Evolutionary conservation across 2,329 filamentous ascomycete species (phyloP).

Genomic region (Amylocarpus encephaloides): DNA sequence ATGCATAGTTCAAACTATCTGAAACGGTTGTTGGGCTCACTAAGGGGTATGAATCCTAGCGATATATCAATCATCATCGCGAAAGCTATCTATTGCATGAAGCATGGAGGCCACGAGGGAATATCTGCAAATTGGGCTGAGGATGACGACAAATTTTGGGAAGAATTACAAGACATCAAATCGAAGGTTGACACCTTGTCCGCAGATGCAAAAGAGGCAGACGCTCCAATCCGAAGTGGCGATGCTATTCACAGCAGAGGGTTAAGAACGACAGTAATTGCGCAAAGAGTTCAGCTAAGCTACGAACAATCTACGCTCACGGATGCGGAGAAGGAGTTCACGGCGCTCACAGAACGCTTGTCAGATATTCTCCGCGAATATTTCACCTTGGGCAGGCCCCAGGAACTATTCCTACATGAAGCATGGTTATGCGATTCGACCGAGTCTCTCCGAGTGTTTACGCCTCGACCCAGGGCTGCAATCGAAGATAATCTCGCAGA

Average conservation of each 20-base stretch:
- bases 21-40: constrained; percentile 35
- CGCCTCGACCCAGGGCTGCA: constrained; percentile 62
- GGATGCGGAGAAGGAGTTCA: constrained; percentile 64
- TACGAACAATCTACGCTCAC: constrained; percentile 66
- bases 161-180: constrained; percentile 31
- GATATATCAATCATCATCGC: constrained; percentile 39
- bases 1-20: constrained; percentile 49
- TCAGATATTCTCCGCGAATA: constrained; percentile 43
- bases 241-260: constrained; percentile 67
- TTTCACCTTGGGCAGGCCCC: constrained; percentile 36
- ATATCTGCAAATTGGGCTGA: constrained; percentile 28
- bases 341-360: constrained; percentile 54
- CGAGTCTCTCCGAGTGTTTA: constrained; percentile 66
- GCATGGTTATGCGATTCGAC: constrained; percentile 69
- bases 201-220: constrained; percentile 38
- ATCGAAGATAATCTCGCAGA: constrained; percentile 65
- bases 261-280: constrained; percentile 70
- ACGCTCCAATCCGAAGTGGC: constrained; percentile 59
- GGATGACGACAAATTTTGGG: constrained; percentile 19
- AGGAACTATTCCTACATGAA: constrained; percentile 58
- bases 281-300: constrained; percentile 74
- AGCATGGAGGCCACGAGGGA: constrained; percentile 19
- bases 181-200: constrained; percentile 42
- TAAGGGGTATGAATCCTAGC: constrained; percentile 55
- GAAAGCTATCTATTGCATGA: constrained; percentile 33